Evolutionary conservation across 495 filamentous ascomycete genomes (phyloP).

Genomic region (Wilcoxina mikolae): DNA sequence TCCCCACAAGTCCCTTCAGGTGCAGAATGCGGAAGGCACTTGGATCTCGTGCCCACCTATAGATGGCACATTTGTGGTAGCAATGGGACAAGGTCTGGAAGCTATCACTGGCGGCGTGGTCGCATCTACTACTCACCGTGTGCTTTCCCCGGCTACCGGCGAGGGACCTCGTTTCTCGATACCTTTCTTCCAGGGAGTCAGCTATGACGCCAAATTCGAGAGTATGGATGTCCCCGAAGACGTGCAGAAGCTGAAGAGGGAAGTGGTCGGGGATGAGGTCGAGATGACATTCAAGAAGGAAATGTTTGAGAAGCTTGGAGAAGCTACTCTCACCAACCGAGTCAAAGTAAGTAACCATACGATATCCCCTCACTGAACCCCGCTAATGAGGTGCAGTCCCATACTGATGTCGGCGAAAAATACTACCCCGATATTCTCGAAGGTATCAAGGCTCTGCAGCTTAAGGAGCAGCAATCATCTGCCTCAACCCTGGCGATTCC

Average conservation of each 20-base stretch:
- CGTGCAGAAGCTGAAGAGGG: conserved; percentile 43
- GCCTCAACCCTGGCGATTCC: conserved; percentile 1
- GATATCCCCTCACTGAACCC: neutral
- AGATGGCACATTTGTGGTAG: conserved; percentile 58
- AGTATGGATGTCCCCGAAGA: conserved; percentile 53
- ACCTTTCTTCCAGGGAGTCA: conserved; percentile 87
- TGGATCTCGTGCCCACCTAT: conserved; percentile 69
- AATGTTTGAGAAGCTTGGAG: conserved; percentile 52
- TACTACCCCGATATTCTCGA: conserved; percentile 65
- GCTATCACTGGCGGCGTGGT: conserved; percentile 83
- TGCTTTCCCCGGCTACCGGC: conserved; percentile 49
- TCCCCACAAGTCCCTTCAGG: conserved; percentile 68
- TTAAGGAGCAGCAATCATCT: neutral
- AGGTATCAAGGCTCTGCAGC: neutral
- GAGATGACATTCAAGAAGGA: conserved; percentile 67
- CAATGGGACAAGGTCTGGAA: conserved; percentile 85
- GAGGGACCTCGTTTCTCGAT: conserved; percentile 64
- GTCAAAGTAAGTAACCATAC: conserved; percentile 41
- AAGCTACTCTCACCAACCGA: conserved; percentile 75
- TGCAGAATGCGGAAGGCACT: conserved; percentile 64
- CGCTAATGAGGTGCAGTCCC: conserved; percentile 31
- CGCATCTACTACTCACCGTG: conserved; percentile 71
- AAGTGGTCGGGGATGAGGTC: conserved; percentile 44
- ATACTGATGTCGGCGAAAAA: conserved; percentile 74
- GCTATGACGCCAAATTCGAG: conserved; percentile 66